These are phyloP conservation scores for Cutaneotrichosporon sp. DNA, from an alignment of 1,284 basidiomycete genomes.

Conservation along the genomic window DNA sequence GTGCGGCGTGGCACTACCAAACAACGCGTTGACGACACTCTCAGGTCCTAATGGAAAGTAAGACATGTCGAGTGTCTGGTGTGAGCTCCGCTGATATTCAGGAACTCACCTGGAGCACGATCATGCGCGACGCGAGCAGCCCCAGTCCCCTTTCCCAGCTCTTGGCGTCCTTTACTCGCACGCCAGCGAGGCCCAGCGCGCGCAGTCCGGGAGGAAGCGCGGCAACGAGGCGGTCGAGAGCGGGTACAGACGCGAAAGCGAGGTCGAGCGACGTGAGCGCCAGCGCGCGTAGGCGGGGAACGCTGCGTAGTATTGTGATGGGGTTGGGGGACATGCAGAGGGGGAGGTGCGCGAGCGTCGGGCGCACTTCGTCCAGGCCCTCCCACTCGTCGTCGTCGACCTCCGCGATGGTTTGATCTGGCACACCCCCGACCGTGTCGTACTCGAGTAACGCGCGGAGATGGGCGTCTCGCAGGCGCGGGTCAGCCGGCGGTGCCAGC, in stretches of 20 bases:
- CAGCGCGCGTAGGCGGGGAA: slow-evolving; percentile 11
- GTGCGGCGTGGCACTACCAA: too few species aligned
- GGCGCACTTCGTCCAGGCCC: neutral
- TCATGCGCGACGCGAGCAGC: slow-evolving; percentile 24
- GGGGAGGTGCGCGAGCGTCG: slow-evolving; percentile 23
- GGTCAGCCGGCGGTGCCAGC: slow-evolving; percentile 11
- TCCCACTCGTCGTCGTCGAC: slow-evolving; percentile 23
- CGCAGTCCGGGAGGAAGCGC: slow-evolving; percentile 25
- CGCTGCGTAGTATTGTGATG: slow-evolving; percentile 20
- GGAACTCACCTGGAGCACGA: slow-evolving; percentile 30
- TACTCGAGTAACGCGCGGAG: slow-evolving; percentile 20
- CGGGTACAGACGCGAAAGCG: slow-evolving; percentile 26
- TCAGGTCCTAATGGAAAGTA: slow-evolving; percentile 7
- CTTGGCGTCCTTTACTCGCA: slow-evolving; percentile 2
- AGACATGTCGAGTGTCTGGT: slow-evolving; percentile 33
- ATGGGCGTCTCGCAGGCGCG: slow-evolving; percentile 21
- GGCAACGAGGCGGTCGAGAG: slow-evolving; percentile 23
- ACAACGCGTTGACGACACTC: too few species aligned
- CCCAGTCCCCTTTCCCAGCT: slow-evolving; percentile 19
- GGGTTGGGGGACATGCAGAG: slow-evolving; percentile 30
- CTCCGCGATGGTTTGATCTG: neutral
- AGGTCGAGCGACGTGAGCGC: slow-evolving; percentile 34
- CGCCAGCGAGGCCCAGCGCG: slow-evolving; percentile 28
- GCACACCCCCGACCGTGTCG: neutral
- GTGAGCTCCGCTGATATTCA: neutral